Evolutionary conservation across 805 yeast genomes (phyloP).

Genomic region (Schwanniomyces sp.): DNA sequence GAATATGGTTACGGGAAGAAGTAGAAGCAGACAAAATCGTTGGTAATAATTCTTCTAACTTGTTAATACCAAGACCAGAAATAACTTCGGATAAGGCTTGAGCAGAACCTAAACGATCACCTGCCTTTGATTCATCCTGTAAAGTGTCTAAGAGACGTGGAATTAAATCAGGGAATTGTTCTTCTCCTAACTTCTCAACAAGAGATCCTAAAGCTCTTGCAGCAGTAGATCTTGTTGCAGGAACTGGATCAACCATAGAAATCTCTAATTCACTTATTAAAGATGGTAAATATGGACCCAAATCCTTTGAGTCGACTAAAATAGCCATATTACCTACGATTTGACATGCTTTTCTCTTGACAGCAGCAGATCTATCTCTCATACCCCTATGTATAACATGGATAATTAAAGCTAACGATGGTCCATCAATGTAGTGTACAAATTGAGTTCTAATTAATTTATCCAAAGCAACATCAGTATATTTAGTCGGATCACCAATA

Average conservation of each 20-base stretch:
- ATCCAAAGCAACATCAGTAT: conserved; percentile 86
- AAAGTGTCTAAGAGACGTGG: conserved; percentile 75
- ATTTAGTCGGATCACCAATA: conserved; percentile 91
- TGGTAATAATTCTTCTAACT: conserved; percentile 88
- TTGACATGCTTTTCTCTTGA: conserved; percentile 92
- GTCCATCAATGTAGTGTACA: conserved; percentile 97
- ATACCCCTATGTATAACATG: conserved; percentile 96
- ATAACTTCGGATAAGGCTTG: conserved; percentile 95
- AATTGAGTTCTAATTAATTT: conserved; percentile 86
- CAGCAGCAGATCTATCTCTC: conserved; percentile 89
- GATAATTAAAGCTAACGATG: conserved; percentile 90
- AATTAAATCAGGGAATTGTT: conserved; percentile 87
- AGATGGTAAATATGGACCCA: conserved; percentile 77
- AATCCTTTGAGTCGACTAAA: conserved; percentile 83
- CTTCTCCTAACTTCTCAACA: conserved; percentile 96
- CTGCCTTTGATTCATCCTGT: conserved; percentile 73
- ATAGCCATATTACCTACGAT: conserved; percentile 99
- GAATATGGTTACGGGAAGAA: conserved; percentile 63
- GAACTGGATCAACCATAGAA: conserved; percentile 98
- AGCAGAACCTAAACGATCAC: conserved; percentile 95
- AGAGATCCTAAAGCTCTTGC: conserved; percentile 95
- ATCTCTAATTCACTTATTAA: conserved; percentile 80
- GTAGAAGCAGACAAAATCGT: conserved; percentile 69
- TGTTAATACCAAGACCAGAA: conserved; percentile 84
- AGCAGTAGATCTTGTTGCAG: conserved; percentile 95